Evolutionary conservation across 441 rosid genomes (phyloP), one percentile per base, ranked within the genome.

Genomic region (Biscutella laevigata): DNA sequence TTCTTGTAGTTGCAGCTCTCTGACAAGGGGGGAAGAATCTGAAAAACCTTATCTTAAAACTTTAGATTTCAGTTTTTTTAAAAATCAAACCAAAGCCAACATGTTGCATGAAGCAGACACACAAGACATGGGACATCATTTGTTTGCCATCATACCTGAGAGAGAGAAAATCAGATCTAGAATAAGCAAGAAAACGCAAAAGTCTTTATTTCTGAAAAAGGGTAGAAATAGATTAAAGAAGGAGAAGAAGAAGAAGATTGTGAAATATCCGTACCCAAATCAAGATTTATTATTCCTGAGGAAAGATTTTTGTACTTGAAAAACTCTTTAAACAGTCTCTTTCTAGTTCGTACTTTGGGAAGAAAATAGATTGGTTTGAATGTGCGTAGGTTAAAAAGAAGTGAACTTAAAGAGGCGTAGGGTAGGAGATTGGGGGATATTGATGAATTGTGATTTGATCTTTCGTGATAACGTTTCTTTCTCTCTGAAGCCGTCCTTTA

Each of bases 21-120:
- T 40, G 56, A 50, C 37, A 61, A 19, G 45, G 33, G 37, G 55
- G 17, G 49, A 32, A 65, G 42, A 56, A 51, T 46, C 57, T 34
- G 43, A n/a, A 73, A 64, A 65, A 76, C 69, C 79, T 74, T 79
- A 78, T 76, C 83, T 37, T 68, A 45, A 59, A 52, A n/a, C 29
- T 52, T 19, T 22, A 39, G 48, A 62, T 29, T 57, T n/a, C n/a
- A n/a, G n/a, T n/a, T n/a, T n/a, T n/a, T n/a, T n/a, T n/a, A n/a
- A n/a, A n/a, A 59, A 57, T 62, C 70, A 68, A 66, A 67, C 64
- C 65, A 47, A 64, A 56, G 32, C 36, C 46, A 17, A 54, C 76
- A 57, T 44, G 70, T 57, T 63, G 77, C 75, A 66, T 53, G 77
- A 70, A 74, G 34, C 67, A 57, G 68, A 70, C 81, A 80, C 45